These are phyloP conservation scores for Fusarium poae DNA, from an alignment of 2,329 filamentous ascomycete genomes.

Conservation along the genomic window DNA sequence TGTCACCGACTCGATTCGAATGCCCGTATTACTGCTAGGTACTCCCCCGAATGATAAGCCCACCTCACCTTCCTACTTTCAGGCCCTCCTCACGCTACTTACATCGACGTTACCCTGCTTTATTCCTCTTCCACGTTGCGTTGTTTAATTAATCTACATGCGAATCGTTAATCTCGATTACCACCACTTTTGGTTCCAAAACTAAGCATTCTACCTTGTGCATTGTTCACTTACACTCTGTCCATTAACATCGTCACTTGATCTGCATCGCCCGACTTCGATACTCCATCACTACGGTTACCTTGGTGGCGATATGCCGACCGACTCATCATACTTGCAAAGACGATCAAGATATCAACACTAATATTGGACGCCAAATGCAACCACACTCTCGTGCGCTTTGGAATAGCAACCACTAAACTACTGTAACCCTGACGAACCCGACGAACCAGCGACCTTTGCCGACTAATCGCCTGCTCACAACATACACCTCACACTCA, in stretches of 20 bases:
- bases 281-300: slow-evolving; percentile 1
- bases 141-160: slow-evolving; percentile 4
- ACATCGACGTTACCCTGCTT: slow-evolving; percentile 24
- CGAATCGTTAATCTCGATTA: slow-evolving; percentile 10
- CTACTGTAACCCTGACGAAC: slow-evolving; percentile 39
- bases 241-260: not conserved
- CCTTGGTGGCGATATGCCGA: slow-evolving; percentile 42
- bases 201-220: slow-evolving; percentile 9
- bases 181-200: slow-evolving; percentile 18
- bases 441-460: slow-evolving; percentile 24
- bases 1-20: slow-evolving; percentile 28
- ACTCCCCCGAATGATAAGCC: slow-evolving; percentile 43
- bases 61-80: slow-evolving; percentile 30
- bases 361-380: slow-evolving; percentile 7
- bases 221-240: slow-evolving; percentile 17
- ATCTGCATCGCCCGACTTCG: slow-evolving; percentile 7
- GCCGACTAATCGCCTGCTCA: slow-evolving; percentile 36
- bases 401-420: slow-evolving; percentile 10
- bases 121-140: slow-evolving; percentile 19
- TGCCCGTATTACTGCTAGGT: slow-evolving; percentile 11
- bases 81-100: slow-evolving; percentile 39
- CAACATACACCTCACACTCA: slow-evolving; percentile 31
- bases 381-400: slow-evolving; percentile 4
- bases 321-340: slow-evolving; percentile 21
- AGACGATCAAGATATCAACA: slow-evolving; percentile 30